A percentile compares a stretch with the other conserved stretches of the same genome.
Conservation (phyloP, 805 yeast genomes). For the Candida chauliodis region DNA sequence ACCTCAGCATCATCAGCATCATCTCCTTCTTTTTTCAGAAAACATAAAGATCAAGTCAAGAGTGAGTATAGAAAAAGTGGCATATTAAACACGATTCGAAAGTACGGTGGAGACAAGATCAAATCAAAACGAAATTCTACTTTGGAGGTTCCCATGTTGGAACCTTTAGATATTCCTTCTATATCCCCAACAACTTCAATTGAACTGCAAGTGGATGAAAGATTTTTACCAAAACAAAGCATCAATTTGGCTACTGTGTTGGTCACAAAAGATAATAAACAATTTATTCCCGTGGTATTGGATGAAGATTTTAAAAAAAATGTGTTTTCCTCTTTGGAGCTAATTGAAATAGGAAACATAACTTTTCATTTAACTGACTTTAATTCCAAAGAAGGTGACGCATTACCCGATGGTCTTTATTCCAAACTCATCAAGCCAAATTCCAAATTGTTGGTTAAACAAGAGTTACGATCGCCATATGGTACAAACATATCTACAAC, state of each 20-base stretch:
- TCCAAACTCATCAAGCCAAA: slow-evolving; percentile 30
- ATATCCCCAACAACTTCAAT: slow-evolving; percentile 4
- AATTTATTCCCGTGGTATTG: slow-evolving; percentile 46
- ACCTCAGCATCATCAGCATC: slow-evolving; percentile 23
- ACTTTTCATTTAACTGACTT: slow-evolving; percentile 67
- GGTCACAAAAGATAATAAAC: slow-evolving; percentile 59
- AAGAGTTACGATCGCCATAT: slow-evolving; percentile 28
- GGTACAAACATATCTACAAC: slow-evolving; percentile 40
- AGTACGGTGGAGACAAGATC: slow-evolving; percentile 25
- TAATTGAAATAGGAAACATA: slow-evolving; percentile 28
- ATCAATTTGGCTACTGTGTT: slow-evolving; percentile 20
- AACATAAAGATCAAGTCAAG: slow-evolving; percentile 46
- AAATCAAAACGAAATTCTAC: slow-evolving; percentile 4
- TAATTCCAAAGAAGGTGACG: slow-evolving; percentile 54
- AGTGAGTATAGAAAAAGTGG: slow-evolving; percentile 20
- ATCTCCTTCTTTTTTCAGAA: slow-evolving; percentile 48
- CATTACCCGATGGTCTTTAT: slow-evolving; percentile 49
- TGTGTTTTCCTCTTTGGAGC: slow-evolving; percentile 29
- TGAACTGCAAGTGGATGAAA: slow-evolving; percentile 17
- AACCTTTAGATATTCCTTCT: slow-evolving; percentile 2
- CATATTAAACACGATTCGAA: slow-evolving; percentile 36
- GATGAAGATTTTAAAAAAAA: slow-evolving; percentile 11
- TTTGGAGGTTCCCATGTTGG: neutral
- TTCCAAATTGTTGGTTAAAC: slow-evolving; percentile 32
- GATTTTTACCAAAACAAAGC: slow-evolving; percentile 20